Evolutionary conservation across 306 rosid species (phyloP), one percentile per base, ranked within the genome.

Genomic region (Casuarina cunninghamiana): DNA sequence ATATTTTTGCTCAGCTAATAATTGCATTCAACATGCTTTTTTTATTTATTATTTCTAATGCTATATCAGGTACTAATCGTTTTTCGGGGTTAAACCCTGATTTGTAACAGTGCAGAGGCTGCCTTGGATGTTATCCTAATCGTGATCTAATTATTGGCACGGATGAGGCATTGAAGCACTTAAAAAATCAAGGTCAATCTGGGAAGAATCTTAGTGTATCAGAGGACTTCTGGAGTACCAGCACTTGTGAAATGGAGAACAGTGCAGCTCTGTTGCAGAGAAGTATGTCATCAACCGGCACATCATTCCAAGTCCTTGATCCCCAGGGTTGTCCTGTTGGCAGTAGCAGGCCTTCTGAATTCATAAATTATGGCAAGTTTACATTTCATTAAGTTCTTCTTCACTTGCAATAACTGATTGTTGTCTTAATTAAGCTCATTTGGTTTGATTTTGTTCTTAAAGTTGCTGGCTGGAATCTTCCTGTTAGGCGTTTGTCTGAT

Each of bases 91-190:
- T 78, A 72, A 67, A 76, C 90, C 87, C 90, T 84, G 69, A 83
- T 85, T 89, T 91, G 88, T 67, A 90, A 92, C 97, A 92, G 98
- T 87, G 75, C 96, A 95, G 98, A 86, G 90, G 98, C 86, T 89
- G 97, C 83, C 80, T 86, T 81, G 96, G 97, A 84, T 82, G 90
- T 87, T 80, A 78, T 84, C 72, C 82, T 73, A 77, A 85, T 57
- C 87, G 90, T 70, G 70, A 75, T 35, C 55, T 68, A 41, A 77
- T 11, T 79, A 74, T n/a, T 55, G 71, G 85, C 3, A 88, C 82
- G 78, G 89, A 86, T 69, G 90, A 84, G 6, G 81, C 82, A 35
- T 86, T 87, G 13, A 86, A 77, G 63, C 84, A 84, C 75, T 88
- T 53, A 72, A 78, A 72, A 80, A 82, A 65, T 81, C 86, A 84